Percentiles rank a stretch among this genome's conserved stretches.
phyloP scores from a whole-genome alignment of 2,329 filamentous ascomycete species.

The Chaetomium sp. region DNA sequence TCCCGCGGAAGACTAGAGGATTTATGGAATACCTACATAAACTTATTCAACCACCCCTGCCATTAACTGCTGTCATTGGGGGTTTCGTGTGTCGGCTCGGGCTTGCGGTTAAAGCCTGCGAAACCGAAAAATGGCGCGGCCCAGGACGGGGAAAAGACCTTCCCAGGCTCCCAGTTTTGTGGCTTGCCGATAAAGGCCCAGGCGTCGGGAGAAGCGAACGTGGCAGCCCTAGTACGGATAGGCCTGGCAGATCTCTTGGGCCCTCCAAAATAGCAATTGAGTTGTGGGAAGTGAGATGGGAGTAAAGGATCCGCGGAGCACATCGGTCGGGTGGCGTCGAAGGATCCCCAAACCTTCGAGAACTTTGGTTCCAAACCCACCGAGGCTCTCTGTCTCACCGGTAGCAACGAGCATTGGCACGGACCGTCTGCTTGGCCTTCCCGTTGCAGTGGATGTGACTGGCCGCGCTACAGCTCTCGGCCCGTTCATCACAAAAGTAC shows the following conservation, averaged over 20 bases:
- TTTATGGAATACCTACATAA: neutral
- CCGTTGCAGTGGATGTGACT: neutral
- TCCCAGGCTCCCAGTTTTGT: neutral
- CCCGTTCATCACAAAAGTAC: slow-evolving; percentile 1
- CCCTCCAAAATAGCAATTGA: neutral
- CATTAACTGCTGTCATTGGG: neutral
- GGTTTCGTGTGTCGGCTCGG: neutral
- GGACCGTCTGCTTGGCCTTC: slow-evolving; percentile 1
- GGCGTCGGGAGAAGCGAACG: neutral
- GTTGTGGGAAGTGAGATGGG: neutral
- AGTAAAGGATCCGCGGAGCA: neutral
- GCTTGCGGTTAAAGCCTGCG: neutral
- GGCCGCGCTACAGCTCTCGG: neutral
- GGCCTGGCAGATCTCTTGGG: neutral
- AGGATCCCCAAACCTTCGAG: slow-evolving; percentile 1
- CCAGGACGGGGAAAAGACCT: neutral
- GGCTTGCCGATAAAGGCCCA: neutral
- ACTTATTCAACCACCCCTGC: neutral
- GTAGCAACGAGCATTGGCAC: neutral
- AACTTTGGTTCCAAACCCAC: slow-evolving; percentile 2
- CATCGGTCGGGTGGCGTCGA: neutral
- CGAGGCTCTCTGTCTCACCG: neutral
- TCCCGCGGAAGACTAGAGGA: neutral
- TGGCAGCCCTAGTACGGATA: neutral
- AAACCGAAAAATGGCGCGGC: neutral